Percentiles rank a stretch among this genome's conserved stretches.
These are phyloP conservation scores for Saturnispora saitoi DNA, from an alignment of 805 yeast species.

Conservation along the genomic window DNA sequence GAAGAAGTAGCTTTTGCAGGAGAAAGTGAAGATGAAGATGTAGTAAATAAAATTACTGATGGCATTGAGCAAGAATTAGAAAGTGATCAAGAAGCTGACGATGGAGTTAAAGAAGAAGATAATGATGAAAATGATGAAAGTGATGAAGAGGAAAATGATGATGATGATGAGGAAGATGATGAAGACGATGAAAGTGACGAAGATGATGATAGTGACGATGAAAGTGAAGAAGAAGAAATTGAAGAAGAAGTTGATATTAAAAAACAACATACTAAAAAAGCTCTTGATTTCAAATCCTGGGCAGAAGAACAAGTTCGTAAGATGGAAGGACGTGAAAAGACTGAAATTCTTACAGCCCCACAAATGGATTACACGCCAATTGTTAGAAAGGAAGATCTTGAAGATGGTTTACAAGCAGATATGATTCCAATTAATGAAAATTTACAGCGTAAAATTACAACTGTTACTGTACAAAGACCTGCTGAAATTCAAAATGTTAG, in stretches of 20 bases:
- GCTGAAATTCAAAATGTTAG: slow-evolving; percentile 60
- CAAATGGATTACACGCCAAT: slow-evolving; percentile 44
- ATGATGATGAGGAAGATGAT: slow-evolving; percentile 27
- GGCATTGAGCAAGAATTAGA: slow-evolving; percentile 26
- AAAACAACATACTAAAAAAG: slow-evolving; percentile 40
- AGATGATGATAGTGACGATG: slow-evolving; percentile 26
- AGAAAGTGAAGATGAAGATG: slow-evolving; percentile 21
- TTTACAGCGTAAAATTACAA: slow-evolving; percentile 51
- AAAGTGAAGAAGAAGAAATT: slow-evolving; percentile 24
- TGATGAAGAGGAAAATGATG: slow-evolving; percentile 26
- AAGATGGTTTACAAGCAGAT: slow-evolving; percentile 56
- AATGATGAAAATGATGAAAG: slow-evolving; percentile 26
- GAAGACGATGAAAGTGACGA: slow-evolving; percentile 29
- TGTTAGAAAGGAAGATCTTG: slow-evolving; percentile 61
- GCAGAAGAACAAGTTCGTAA: slow-evolving; percentile 65
- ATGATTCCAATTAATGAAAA: slow-evolving; percentile 49
- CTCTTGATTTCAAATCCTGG: slow-evolving; percentile 77
- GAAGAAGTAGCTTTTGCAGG: slow-evolving; percentile 6
- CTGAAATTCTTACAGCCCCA: slow-evolving; percentile 43
- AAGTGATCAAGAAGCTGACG: slow-evolving; percentile 22
- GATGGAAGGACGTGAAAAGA: slow-evolving; percentile 50
- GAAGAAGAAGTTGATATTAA: slow-evolving; percentile 28
- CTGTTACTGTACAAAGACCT: slow-evolving; percentile 57
- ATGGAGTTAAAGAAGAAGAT: slow-evolving; percentile 21
- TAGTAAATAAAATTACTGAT: slow-evolving; percentile 17